Base-by-base conservation (phyloP, 129 eudicot genomes). In the Chrysanthemum lavandulifolium region DNA sequence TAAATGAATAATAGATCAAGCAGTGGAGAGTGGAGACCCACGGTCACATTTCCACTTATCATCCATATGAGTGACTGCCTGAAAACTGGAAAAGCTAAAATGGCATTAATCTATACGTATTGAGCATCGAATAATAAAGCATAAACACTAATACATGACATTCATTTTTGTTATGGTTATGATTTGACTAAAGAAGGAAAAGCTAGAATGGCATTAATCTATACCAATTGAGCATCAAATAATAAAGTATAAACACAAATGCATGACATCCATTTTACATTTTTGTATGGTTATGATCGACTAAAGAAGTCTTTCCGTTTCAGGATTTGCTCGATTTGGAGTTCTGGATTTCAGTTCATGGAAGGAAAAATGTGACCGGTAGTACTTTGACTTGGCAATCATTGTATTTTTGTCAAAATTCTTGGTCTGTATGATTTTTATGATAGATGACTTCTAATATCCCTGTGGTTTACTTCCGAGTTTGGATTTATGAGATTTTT, bases 351-450 rank as follows among this genome's bases (percentile, higher is more conserved):
- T 71, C 13, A 57, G 23, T 71, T 59, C 4, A 47, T 33, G 74
- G 69, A 69, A 75, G 52, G 61, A 16, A 51, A 59, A 29, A 10
- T 15, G 53, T 18, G 2, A 16, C 61, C 21, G 2, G 55, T 76
- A 69, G 31, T 75, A 61, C 48, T 65, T 3, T 66, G 15, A 56
- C 33, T 64, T 36, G 16, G 48, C 50, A n/a, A 25, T 67, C 18
- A 31, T 61, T 61, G 76, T 76, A 76, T 60, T 50, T 56, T 11
- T 49, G 61, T 59, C 61, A 62, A 23, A 68, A 40, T 13, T 36
- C 48, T 56, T 62, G 71, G 27, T 66, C 57, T 75, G 79, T 75
- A 75, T 64, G 72, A 5, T 13, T 52, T 57, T 33, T 69, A 69
- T 68, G 60, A 33, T 36, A 51, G 23, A 67, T 59, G 50, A 68